Evolutionary conservation across 2,329 filamentous ascomycete species (phyloP), one percentile per base, ranked within the genome.

Genomic region (Aspergillus felis): DNA sequence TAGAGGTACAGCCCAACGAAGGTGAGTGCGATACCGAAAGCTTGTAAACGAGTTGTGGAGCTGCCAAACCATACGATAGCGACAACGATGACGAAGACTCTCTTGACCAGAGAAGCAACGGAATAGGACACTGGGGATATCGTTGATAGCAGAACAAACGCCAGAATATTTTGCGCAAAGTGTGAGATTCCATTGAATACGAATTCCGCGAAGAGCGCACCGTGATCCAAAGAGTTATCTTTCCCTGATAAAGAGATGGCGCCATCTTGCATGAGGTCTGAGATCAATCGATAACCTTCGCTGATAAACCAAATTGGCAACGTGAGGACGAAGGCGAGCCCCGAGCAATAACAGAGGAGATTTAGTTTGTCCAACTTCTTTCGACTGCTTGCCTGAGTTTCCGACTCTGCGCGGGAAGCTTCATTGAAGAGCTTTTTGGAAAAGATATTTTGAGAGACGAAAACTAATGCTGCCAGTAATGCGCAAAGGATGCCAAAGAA

Each of bases 361-460:
- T 99, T 99, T 44, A 99, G 84, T 77, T 99, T 99, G 78, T 99
- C 94, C 20, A 97, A 83, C 76, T 96, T 97, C 60, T 87, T 86
- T 47, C 84, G 83, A 12, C 81, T 76, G 0, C 83, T 81, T 35
- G 81, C 74, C 1, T 84, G 84, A 2, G 80, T 77, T 54, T 96
- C 91, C 7, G 87, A 85, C 75, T 97, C 93, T 2, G 91, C 90
- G 57, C 87, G 87, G 6, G 91, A 88, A 6, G 91, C 91, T 71
- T 97, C 92, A 73, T 97, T 99, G 81, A 99, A 99, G 9, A 99
- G 86, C 64, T 91, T 91, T 76, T 99, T 99, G 22, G 93, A 97
- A 64, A 97, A 96, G 57, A 99, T 99, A 71, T 99, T 99, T 71
- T 99, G 94, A 0, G 92, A 94, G 38, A 99, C 94, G 70, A 99